A percentile compares a stretch with the other conserved stretches of the same genome.
These are phyloP conservation scores for Durio zibethinus DNA, from an alignment of 345 rosid species.

Conservation along the genomic window DNA sequence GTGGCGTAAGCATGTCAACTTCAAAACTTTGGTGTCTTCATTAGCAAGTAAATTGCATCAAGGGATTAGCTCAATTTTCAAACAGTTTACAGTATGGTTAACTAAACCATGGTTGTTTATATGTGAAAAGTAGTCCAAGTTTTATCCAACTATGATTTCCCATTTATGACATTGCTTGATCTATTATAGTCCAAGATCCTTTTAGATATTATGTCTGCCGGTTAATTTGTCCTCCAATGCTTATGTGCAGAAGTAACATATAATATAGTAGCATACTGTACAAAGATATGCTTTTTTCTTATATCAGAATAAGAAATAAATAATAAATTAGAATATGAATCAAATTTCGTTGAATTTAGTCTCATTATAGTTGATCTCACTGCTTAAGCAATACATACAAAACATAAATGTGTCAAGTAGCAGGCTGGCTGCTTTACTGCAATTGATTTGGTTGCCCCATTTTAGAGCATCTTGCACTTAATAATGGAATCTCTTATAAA, in stretches of 20 bases:
- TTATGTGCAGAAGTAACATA: neutral
- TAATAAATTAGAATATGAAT: neutral
- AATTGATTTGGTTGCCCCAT: neutral
- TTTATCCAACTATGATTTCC: neutral
- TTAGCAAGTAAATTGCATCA: slow-evolving; percentile 18
- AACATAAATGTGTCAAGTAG: neutral
- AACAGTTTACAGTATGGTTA: neutral
- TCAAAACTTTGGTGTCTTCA: slow-evolving; percentile 39
- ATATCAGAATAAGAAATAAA: neutral
- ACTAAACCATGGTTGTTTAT: slow-evolving; percentile 14
- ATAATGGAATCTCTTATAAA: neutral
- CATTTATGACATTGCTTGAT: slow-evolving; percentile 7
- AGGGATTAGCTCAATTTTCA: neutral
- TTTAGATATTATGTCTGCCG: slow-evolving; percentile 13
- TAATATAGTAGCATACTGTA: neutral
- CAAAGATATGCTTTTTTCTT: neutral
- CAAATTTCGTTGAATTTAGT: neutral
- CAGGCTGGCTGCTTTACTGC: too few relatives aligned
- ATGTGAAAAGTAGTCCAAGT: neutral
- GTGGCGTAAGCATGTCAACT: slow-evolving; percentile 45
- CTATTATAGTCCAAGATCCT: neutral
- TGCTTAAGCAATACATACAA: neutral
- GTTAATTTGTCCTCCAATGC: slow-evolving; percentile 3
- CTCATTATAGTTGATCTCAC: neutral
- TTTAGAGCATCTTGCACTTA: neutral